Base-by-base conservation (phyloP, 257 asterid genomes). In the Apocynum venetum region DNA sequence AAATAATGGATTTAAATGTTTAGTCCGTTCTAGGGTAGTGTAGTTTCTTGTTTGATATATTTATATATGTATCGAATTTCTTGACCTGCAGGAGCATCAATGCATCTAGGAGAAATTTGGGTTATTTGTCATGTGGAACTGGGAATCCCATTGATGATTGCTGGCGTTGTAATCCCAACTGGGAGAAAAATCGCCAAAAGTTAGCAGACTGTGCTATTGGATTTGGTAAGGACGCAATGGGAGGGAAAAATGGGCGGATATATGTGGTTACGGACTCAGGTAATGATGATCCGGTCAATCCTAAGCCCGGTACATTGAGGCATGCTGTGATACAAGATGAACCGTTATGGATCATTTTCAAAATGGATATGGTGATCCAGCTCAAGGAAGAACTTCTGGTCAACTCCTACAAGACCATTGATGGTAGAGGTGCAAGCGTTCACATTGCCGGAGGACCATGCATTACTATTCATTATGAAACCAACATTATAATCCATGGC, bases 121-220 rank as follows among this genome's bases (percentile, higher is more conserved):
- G 85, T 0, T 87, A 80, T 71, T 78, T 87, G 6, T 89, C 97
- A 0, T 93, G 98, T 64, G 79, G 86, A 4, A 86, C 97, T 0
- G 97, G 97, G 13, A 93, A 93, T 82, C 97, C 97, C 0, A 83
- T 93, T 8, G 97, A 93, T 67, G 96, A 89, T 51, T 91, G 98
- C 87, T 93, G 98, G 98, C 88, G 94, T 43, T 93, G 98, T 80
- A 68, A 81, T 73, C 43, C 93, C 15, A 79, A 87, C 57, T 91
- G 98, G 98, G 87, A 85, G 40, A 71, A 35, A 3, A 83, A 89
- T 65, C 96, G 97, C 83, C 97, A 90, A 56, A 88, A 76, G 25
- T 74, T 93, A 4, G 98, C 98, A 8, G 97, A 91, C 73, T 93
- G 98, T 67, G 92, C 87, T 9, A 89, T 93, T 3, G 98, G 98